Evolutionary conservation across 441 rosid genomes (phyloP).

Genomic region (Populus trichocarpa): DNA sequence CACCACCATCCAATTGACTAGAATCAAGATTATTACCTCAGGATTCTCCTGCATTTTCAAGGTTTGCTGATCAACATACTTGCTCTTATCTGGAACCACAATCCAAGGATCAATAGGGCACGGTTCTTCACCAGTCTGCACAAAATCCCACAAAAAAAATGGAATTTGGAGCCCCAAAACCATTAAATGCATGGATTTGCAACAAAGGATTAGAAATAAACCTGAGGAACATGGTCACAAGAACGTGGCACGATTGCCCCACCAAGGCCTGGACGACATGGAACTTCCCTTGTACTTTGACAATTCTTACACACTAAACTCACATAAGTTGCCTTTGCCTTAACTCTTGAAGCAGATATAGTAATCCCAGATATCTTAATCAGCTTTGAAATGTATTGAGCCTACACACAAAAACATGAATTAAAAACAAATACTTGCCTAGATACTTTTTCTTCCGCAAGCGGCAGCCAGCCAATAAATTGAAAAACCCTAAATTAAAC

Average conservation of each 20-base stretch:
- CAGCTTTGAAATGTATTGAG: constrained; percentile 81
- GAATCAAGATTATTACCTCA: constrained; percentile 46
- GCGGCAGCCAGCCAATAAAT: neutral
- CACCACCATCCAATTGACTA: neutral
- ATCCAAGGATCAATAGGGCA: constrained; percentile 98
- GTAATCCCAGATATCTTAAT: constrained; percentile 90
- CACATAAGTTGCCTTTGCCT: constrained; percentile 93
- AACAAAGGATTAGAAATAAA: constrained; percentile 19
- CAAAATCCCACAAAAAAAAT: constrained; percentile 1
- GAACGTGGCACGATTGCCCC: constrained; percentile 98
- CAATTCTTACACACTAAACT: constrained; percentile 88
- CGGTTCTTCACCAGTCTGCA: constrained; percentile 82
- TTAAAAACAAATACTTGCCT: neutral
- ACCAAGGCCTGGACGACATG: constrained; percentile 96
- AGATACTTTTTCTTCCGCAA: neutral
- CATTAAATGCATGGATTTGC: neutral
- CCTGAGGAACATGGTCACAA: constrained; percentile 92
- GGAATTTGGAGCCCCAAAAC: neutral
- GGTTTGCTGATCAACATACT: constrained; percentile 94
- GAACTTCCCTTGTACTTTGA: constrained; percentile 61
- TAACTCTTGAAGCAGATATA: constrained; percentile 91
- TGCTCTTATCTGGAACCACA: constrained; percentile 89
- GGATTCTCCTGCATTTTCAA: constrained; percentile 95
- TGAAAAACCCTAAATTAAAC: neutral
- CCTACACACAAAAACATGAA: constrained; percentile 34